Evolutionary conservation across 768 basidiomycete species (phyloP), one percentile per base, ranked within the genome.

Genomic region (Chlorophyllum brunneum): DNA sequence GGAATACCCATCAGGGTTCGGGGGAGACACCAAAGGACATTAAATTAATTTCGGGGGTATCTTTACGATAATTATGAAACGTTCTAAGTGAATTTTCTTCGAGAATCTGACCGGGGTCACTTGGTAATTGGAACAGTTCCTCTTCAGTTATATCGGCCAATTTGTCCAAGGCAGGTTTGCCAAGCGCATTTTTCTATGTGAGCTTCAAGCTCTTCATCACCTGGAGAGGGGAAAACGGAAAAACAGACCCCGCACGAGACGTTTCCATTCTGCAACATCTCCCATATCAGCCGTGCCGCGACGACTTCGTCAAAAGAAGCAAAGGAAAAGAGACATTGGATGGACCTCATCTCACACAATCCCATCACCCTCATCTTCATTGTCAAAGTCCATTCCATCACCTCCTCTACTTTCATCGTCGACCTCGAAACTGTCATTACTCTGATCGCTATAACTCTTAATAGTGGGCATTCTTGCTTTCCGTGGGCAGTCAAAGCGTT

Each of bases 291-390:
- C 87, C 89, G 52, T 1, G 10, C 54, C 33, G 37, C 39, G 23
- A 51, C 23, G 43, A 57, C 18, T 52, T n/a, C 10, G 18, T 45
- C 11, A 42, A 13, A 20, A 18, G 37, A 27, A 40, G 52, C 10
- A 30, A n/a, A 31, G 29, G 16, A 23, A 31, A 26, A 36, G 41
- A 58, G 51, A 48, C 43, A 18, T 50, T 70, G 13, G n/a, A n/a
- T n/a, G n/a, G n/a, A 79, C 85, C 72, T 86, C 84, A 54, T 86
- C 83, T 53, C 82, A 73, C 74, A 87, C 75, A 23, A 83, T 62
- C 33, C 58, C 67, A 11, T 81, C 81, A 16, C 84, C 80, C 5
- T 26, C 33, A 11, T 56, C 54, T 31, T 79, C 82, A 41, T 76
- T 73, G 6, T 78, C 79, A n/a, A n/a, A n/a, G n/a, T n/a, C n/a